Evolutionary conservation across 2,329 filamentous ascomycete genomes (phyloP), one percentile per base, ranked within the genome.

Genomic region (Ascocoryne sarcoides): DNA sequence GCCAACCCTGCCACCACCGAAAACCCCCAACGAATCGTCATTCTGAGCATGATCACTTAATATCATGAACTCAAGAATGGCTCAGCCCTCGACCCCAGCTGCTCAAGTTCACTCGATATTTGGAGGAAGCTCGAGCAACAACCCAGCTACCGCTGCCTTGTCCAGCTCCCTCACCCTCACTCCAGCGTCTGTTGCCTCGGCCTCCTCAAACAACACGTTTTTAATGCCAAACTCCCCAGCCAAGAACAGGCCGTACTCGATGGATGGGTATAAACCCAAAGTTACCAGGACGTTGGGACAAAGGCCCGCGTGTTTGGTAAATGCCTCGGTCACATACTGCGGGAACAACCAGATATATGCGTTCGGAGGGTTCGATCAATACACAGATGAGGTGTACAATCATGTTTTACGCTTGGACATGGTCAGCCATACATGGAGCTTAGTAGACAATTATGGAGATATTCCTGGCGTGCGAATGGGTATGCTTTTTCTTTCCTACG

Each of bases 311-410:
- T 96, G 90, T 59, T 73, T 98, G 36, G 90, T 98, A 52, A 98
- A 98, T 69, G 92, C 92, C 38, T 96, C 92, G 1, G 90, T 96
- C 45, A 98, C 92, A n/a, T 95, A 95, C 62, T 95, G 92, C 57
- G 89, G 89, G 44, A 92, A 95, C 65, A 92, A 96, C 61, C 81
- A 92, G 63, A 96, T 98, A 54, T 96, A 93, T 64, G 92, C 90
- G 9, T 98, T 98, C 68, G 92, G 92, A 32, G 92, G 92, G 14
- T 98, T 98, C 58, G 92, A 98, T 60, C 90, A 96, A 63, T 96
- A 95, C 60, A 98, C 92, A 0, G 92, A 98, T 61, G 92, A 98
- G 68, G 82, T 98, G 14, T 98, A 98, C 66, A 98, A 98, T 59
- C 92, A 98, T 66, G 92, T 98, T 31, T 70, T 98, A 48, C 82